Percentiles rank a stretch among this genome's conserved stretches.
Evolutionary conservation across 108 stramenopile genomes (phyloP).

Genomic region (Nitzschia inconspicua): DNA sequence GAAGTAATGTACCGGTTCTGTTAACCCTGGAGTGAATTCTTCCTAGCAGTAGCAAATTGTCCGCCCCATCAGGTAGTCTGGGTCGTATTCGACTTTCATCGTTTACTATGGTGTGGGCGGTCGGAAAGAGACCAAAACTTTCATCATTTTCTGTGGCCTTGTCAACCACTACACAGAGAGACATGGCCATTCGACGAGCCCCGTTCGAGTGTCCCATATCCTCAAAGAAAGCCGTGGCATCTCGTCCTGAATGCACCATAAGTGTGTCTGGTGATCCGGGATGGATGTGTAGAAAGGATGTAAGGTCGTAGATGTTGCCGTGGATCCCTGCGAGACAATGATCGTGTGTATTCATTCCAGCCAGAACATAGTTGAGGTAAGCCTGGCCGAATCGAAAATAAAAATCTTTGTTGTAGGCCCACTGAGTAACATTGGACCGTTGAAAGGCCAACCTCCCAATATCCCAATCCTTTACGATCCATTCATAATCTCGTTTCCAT

Average conservation of each 20-base stretch:
- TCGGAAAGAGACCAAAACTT: conserved; percentile 27
- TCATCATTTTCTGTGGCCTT: conserved; percentile 25
- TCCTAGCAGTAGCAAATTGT: conserved; percentile 12
- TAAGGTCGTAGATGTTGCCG: conserved; percentile 88
- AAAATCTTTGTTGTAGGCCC: conserved; percentile 51
- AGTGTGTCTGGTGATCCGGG: conserved; percentile 92
- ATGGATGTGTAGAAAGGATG: conserved; percentile 83
- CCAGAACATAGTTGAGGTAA: conserved; percentile 70
- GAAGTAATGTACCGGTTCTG: conserved; percentile 13
- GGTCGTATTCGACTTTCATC: not conserved
- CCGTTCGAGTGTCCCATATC: conserved; percentile 79
- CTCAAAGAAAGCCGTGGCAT: conserved; percentile 89
- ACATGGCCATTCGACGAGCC: conserved; percentile 55
- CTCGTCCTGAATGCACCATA: conserved; percentile 83
- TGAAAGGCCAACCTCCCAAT: conserved; percentile 55
- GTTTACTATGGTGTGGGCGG: conserved; percentile 5
- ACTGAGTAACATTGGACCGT: conserved; percentile 36
- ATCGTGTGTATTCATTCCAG: conserved; percentile 57
- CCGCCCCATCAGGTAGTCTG: conserved; percentile 8
- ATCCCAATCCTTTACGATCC: conserved; percentile 62
- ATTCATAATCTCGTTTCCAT: conserved; percentile 73
- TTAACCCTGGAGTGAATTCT: not conserved
- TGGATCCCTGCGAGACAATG: conserved; percentile 85
- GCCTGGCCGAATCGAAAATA: conserved; percentile 72
- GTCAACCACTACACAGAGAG: conserved; percentile 63